Evolutionary conservation across 345 rosid species (phyloP), one percentile per base, ranked within the genome.

Genomic region (Theobroma cacao): DNA sequence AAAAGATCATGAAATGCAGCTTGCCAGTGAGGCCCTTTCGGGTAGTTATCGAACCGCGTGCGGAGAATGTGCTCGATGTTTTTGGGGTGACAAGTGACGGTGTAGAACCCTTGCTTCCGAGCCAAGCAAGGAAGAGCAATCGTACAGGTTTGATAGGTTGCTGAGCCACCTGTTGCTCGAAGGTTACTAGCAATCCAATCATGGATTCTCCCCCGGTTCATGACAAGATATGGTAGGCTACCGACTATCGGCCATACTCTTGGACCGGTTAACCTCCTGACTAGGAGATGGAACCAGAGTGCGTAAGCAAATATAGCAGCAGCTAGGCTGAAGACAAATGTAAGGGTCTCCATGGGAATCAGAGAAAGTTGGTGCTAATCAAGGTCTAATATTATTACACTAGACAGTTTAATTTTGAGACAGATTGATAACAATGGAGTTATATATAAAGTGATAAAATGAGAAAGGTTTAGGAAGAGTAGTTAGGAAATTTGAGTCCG

Each of bases 21-120:
- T 75, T 92, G 94, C 94, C 93, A 90, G 5, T 78, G 80, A 5
- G 97, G 97, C 18, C 98, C 98, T 78, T 94, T 94, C 0, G 98
- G 97, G 81, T 93, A 95, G 79, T 95, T 93, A 65, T 95, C 98
- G 80, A 95, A 95, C 77, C 91, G 81, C 40, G 90, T 91, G 56
- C 92, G 88, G 14, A 95, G 93, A 45, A 95, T 86, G 77, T 93
- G 95, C 75, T 95, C 98, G 22, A 95, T 80, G 86, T 95, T 95
- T 78, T 88, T 91, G 0, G 98, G 98, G 80, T 95, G 91, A 65
- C 95, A 93, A 45, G 98, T 95, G 72, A 93, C 98, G 0, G 98
- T 94, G 73, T 81, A 91, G 73, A 93, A 91, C n/a, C 98, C 97
- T 78, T 90, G 94, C 78, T 80, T 85, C 50, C 78, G 53, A 45